Percentiles rank a stretch among this genome's conserved stretches.
Conservation (phyloP, 192 early-diverging fungal species). For the Backusella mclennaniae region DNA sequence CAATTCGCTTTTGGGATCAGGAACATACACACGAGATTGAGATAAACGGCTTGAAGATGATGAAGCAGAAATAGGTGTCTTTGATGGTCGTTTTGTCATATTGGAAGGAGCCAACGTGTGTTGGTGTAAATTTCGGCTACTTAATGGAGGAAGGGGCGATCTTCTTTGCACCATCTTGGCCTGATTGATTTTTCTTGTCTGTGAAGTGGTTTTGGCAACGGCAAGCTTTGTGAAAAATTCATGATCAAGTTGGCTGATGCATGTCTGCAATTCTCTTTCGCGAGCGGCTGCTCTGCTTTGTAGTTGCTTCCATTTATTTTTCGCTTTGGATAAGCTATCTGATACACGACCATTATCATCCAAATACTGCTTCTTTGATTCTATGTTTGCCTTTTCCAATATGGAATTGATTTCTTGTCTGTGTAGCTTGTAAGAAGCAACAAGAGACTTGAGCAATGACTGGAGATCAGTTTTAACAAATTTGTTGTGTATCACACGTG, state of each 20-base stretch:
- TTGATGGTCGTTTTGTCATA: background rate
- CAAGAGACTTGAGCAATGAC: constrained; percentile 24
- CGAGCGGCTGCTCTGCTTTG: constrained; percentile 41
- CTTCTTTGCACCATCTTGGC: background rate
- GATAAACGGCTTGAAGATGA: background rate
- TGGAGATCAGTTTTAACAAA: constrained; percentile 34
- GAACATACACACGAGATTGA: constrained; percentile 34
- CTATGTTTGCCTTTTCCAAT: background rate
- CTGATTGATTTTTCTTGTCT: background rate
- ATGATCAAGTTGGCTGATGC: constrained; percentile 32
- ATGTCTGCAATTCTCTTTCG: constrained; percentile 45
- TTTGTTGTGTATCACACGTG: constrained; percentile 25
- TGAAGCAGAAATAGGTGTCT: constrained; percentile 7
- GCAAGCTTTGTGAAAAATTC: constrained; percentile 37
- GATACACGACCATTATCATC: constrained; percentile 28
- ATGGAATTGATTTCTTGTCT: constrained; percentile 17
- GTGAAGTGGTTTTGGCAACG: constrained; percentile 16
- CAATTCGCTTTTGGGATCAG: constrained; percentile 54
- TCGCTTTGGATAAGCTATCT: constrained; percentile 37
- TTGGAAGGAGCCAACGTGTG: background rate
- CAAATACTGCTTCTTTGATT: constrained; percentile 3
- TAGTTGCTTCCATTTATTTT: constrained; percentile 47
- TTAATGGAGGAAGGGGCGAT: background rate
- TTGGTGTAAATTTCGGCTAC: background rate
- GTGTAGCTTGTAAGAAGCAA: constrained; percentile 28